Evolutionary conservation across 2,329 filamentous ascomycete genomes (phyloP).

Genomic region (Fusarium domesticum): DNA sequence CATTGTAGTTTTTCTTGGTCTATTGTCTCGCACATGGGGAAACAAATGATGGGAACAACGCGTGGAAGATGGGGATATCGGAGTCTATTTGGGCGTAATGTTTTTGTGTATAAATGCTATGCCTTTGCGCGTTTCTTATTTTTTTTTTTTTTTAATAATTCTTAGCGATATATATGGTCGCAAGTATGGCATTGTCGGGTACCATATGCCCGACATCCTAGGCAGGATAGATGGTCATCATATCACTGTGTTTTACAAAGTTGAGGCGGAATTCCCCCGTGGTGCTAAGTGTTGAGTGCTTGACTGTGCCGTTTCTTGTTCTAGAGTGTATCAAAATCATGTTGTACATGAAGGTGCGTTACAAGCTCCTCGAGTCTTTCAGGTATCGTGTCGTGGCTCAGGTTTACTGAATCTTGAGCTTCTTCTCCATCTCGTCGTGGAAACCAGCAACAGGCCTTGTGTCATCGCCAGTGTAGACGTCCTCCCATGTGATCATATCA

Average conservation of each 20-base stretch:
- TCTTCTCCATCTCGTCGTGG: conserved; percentile 91
- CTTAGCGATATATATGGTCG: conserved; percentile 10
- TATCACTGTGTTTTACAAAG: conserved; percentile 7
- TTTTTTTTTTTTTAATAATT: conserved; percentile 22
- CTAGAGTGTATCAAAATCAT: conserved; percentile 15
- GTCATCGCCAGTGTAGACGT: conserved; percentile 82
- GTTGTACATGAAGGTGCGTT: conserved; percentile 15
- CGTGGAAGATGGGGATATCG: conserved; percentile 27
- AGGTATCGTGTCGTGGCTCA: conserved; percentile 1
- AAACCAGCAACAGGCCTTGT: conserved; percentile 67
- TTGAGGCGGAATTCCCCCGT: not conserved
- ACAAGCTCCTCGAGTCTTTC: conserved; percentile 1
- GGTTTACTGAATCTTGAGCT: conserved; percentile 67
- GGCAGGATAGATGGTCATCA: conserved; percentile 18
- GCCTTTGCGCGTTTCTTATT: conserved; percentile 19
- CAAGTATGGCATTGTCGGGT: conserved; percentile 35
- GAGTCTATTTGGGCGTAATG: conserved; percentile 30
- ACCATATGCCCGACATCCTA: conserved; percentile 8
- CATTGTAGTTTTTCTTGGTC: conserved; percentile 21
- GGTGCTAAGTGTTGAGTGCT: not conserved
- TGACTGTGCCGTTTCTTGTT: conserved; percentile 10
- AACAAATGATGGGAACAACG: conserved; percentile 23
- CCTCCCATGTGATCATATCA: conserved; percentile 81
- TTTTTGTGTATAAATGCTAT: conserved; percentile 24
- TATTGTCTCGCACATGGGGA: conserved; percentile 22